Conservation (phyloP, 257 asterid species). For the Agastache rugosa region DNA sequence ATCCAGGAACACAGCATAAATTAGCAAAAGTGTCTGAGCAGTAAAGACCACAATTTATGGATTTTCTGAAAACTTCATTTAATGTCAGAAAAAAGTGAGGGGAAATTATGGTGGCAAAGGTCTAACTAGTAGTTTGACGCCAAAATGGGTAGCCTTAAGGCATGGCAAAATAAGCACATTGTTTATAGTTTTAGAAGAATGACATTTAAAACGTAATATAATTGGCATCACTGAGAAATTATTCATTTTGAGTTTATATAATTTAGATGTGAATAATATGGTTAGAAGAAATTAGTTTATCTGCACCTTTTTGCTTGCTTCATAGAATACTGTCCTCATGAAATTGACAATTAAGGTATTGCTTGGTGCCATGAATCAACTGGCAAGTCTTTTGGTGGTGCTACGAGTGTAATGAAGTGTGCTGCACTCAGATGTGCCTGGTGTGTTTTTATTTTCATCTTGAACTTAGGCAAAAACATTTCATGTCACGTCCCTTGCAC, state of each 20-base stretch:
- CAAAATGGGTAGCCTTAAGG: neutral
- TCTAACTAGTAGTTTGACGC: neutral
- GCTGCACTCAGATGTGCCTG: neutral
- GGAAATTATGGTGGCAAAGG: neutral
- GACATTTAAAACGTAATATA: neutral
- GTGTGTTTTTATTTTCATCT: neutral
- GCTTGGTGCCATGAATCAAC: neutral
- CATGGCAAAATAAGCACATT: neutral
- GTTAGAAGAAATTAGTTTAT: neutral
- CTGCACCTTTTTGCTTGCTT: neutral
- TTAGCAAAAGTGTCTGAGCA: slow-evolving; percentile 1
- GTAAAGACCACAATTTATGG: neutral
- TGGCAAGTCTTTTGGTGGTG: neutral
- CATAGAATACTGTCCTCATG: neutral
- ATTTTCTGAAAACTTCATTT: slow-evolving; percentile 24
- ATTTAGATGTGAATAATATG: neutral
- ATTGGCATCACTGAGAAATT: slow-evolving; percentile 4
- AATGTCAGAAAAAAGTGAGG: neutral
- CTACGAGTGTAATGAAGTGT: neutral
- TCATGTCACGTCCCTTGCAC: neutral
- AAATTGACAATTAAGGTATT: neutral
- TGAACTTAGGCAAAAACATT: neutral
- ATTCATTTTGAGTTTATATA: neutral
- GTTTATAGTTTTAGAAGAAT: neutral
- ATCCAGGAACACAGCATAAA: neutral